Evolutionary conservation across 2,329 filamentous ascomycete species (phyloP), one percentile per base, ranked within the genome.

Genomic region (Fusarium torreyae): DNA sequence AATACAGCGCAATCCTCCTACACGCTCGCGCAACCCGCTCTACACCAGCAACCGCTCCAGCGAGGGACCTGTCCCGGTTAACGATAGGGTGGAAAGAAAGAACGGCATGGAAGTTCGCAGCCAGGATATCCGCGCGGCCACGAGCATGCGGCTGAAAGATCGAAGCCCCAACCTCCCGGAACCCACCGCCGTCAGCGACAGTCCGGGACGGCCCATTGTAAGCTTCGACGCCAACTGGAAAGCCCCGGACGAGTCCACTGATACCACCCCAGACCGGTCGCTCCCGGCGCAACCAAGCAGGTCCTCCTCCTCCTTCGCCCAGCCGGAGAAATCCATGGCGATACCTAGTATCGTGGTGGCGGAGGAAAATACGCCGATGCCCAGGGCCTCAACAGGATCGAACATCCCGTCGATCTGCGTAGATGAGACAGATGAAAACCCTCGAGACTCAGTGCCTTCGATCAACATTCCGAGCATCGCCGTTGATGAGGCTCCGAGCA

Each of bases 201-300:
- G 88, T 77, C 92, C 92, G 74, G 94, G 94, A 74, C 90, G 95
- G 77, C 95, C 95, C 68, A 98, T 98, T 85, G 95, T 98, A 86
- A 98, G 95, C 87, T 98, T 98, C 86, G 88, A 97, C 81, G 88
- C 88, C 76, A 88, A 91, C 78, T 97, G 93, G 90, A 92, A 89
- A 85, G 87, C 89, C 77, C 88, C 87, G 78, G 89, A 92, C 78
- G 85, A 87, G 84, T 85, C 84, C 80, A 86, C 92, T 86, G 91
- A 94, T 88, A 81, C 88, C 83, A 92, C 72, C 75, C 78, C 79
- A 82, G 80, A 86, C 70, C 75, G 73, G 73, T 73, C 76, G 69
- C 64, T 61, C 72, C 72, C 74, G 75, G 70, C 77, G 75, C 57
- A 64, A 60, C 68, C 72, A 64, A 65, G 51, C 58, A 74, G 68